Conservation (phyloP, 345 rosid species). For the Triadica sebifera region DNA sequence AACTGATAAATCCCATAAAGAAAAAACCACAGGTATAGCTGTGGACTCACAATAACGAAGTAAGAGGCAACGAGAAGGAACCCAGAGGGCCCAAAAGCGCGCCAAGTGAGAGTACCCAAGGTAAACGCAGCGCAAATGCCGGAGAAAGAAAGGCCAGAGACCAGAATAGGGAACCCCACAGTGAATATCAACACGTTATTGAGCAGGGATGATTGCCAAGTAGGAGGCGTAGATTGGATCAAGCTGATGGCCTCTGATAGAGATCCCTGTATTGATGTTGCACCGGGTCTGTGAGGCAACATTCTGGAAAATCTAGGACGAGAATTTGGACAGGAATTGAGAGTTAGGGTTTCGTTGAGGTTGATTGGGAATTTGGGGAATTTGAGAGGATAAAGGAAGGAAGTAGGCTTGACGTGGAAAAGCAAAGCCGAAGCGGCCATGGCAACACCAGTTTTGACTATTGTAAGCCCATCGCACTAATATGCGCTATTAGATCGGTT, state of each 20-base stretch:
- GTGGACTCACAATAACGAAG: slow-evolving; percentile 50
- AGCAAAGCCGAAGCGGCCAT: not conserved
- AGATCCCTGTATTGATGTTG: slow-evolving; percentile 40
- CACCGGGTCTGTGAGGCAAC: slow-evolving; percentile 29
- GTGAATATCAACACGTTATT: slow-evolving; percentile 68
- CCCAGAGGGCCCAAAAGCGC: slow-evolving; percentile 85
- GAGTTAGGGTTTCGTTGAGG: slow-evolving; percentile 15
- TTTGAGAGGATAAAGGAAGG: slow-evolving; percentile 21
- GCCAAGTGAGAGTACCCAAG: slow-evolving; percentile 91
- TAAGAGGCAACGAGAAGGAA: slow-evolving; percentile 81
- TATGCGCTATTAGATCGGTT: too few species aligned
- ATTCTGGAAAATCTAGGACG: slow-evolving; percentile 20
- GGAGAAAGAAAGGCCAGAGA: slow-evolving; percentile 68
- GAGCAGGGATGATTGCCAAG: slow-evolving; percentile 79
- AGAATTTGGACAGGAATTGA: slow-evolving; percentile 8
- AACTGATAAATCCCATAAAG: too few species aligned
- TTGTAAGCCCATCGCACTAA: too few species aligned
- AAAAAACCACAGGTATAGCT: too few species aligned
- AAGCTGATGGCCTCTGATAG: slow-evolving; percentile 52
- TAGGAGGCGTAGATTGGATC: slow-evolving; percentile 59
- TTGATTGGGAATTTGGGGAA: not conserved
- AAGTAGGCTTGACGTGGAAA: slow-evolving; percentile 22
- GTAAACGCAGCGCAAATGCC: slow-evolving; percentile 83
- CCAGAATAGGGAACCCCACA: slow-evolving; percentile 69
- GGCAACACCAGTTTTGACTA: too few species aligned